phyloP scores from a whole-genome alignment of 441 rosid species.

The Kokia cookei region DNA sequence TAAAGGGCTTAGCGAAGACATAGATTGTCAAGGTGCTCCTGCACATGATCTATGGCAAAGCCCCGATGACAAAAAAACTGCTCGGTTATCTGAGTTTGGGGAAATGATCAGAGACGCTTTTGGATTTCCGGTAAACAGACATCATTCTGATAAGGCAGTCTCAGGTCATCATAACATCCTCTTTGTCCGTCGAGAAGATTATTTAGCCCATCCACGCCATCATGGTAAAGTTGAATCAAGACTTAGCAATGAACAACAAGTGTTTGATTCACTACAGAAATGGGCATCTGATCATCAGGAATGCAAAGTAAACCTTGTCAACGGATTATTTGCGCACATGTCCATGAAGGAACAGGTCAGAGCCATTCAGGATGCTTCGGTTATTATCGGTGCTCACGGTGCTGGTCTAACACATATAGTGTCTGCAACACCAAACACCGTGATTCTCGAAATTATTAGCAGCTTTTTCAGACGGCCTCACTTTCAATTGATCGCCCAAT shows the following conservation, averaged over 20 bases:
- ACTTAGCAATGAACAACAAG: conserved; percentile 79
- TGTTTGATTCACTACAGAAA: conserved; percentile 52
- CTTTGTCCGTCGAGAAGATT: conserved; percentile 86
- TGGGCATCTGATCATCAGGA: conserved; percentile 59
- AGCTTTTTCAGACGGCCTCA: conserved; percentile 66
- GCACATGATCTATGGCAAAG: conserved; percentile 60
- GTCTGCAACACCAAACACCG: conserved; percentile 80
- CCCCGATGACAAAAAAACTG: conserved; percentile 58
- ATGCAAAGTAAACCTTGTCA: conserved; percentile 69
- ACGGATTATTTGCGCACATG: conserved; percentile 91
- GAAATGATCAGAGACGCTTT: conserved; percentile 86
- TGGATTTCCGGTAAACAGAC: conserved; percentile 59
- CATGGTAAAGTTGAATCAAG: conserved; percentile 76
- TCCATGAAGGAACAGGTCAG: conserved; percentile 76
- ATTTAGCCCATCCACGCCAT: conserved; percentile 92
- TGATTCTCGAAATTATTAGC: conserved; percentile 75
- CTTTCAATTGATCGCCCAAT: conserved; percentile 65
- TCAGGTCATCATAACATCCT: conserved; percentile 51
- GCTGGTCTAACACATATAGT: conserved; percentile 94
- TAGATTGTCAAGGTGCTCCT: conserved; percentile 59
- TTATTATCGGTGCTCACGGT: conserved; percentile 92
- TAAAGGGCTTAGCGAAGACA: conserved; percentile 54
- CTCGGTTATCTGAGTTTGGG: conserved; percentile 83
- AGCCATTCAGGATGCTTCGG: conserved; percentile 90
- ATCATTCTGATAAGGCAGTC: conserved; percentile 39